Base-by-base conservation (phyloP, 805 yeast species). In the Ogataea sp. region DNA sequence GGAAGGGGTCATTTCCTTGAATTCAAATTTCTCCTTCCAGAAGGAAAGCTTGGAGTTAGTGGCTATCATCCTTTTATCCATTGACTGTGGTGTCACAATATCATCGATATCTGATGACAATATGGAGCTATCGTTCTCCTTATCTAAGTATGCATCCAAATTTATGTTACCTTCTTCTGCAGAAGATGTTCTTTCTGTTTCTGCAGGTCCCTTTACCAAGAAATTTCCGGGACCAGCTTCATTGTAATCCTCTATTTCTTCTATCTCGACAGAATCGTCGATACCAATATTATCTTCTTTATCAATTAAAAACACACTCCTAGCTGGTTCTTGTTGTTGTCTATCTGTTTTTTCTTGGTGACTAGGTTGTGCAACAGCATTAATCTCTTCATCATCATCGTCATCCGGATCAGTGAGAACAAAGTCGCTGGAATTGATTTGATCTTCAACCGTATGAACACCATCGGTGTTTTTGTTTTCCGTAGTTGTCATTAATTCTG, bases 331-430 rank as follows among this genome's bases (percentile, higher is more conserved):
- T n/a, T n/a, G n/a, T n/a, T n/a, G n/a, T n/a, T n/a, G n/a, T n/a
- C n/a, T n/a, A n/a, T n/a, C n/a, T n/a, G n/a, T n/a, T n/a, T n/a
- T n/a, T n/a, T n/a, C n/a, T n/a, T n/a, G n/a, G n/a, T n/a, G n/a
- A n/a, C n/a, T n/a, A n/a, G n/a, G n/a, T n/a, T n/a, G n/a, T n/a
- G n/a, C n/a, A n/a, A n/a, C n/a, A n/a, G n/a, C 26, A 23, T 23
- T 23, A 23, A 23, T 11, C 26, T 24, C n/a, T 11, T 25, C 36
- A 13, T 49, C 51, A 8, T 45, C 48, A 25, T 51, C 53, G 15
- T 49, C 48, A 20, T 55, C 55, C 1, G 51, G 58, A 33, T 55
- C 59, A 6, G 58, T 56, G 8, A 51, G 34, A 16, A 49, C 54
- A 30, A 46, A 56, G 23, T 58, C 63, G 35, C 62, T 58, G 2